These are phyloP conservation scores for Pyrenochaeta sp. DNA, from an alignment of 2,329 filamentous ascomycete species.

Conservation along the genomic window DNA sequence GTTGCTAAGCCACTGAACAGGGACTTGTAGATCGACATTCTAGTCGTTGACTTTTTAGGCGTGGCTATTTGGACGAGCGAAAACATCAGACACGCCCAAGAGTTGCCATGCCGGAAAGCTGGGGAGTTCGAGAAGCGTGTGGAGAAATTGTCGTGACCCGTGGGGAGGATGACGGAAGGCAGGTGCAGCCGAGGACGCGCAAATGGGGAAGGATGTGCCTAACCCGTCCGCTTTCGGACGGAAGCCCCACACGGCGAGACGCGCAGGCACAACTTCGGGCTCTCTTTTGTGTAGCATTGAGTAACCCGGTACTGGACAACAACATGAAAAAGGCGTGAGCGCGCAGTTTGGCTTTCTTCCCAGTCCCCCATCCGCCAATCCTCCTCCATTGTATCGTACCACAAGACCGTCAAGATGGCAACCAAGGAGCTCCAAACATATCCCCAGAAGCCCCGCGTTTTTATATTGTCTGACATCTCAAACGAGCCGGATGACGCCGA, in stretches of 20 bases:
- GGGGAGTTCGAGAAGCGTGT: neutral
- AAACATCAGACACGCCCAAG: too few species aligned
- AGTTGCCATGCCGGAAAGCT: neutral
- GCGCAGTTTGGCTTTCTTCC: neutral
- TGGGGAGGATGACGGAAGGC: too few species aligned
- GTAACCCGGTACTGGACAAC: conserved; percentile 21
- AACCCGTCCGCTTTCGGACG: conserved; percentile 17
- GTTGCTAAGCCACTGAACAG: too few species aligned
- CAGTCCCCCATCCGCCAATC: neutral
- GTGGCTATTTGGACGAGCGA: too few species aligned
- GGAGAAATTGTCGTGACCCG: neutral
- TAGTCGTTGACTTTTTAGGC: too few species aligned
- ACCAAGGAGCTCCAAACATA: conserved; percentile 35
- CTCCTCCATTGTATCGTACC: neutral
- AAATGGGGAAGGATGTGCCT: conserved; percentile 26
- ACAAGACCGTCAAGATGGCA: conserved; percentile 24
- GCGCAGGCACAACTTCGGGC: conserved; percentile 25
- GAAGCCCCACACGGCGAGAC: conserved; percentile 24
- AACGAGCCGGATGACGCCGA: conserved; percentile 52
- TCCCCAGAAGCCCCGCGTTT: conserved; percentile 47
- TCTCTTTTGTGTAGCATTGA: conserved; percentile 20
- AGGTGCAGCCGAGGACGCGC: conserved; percentile 21
- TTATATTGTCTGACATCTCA: conserved; percentile 51
- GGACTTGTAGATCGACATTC: too few species aligned
- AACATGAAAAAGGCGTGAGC: conserved; percentile 10